Conservation (phyloP, 768 basidiomycete genomes). For the Guyanaporus albipodus region DNA sequence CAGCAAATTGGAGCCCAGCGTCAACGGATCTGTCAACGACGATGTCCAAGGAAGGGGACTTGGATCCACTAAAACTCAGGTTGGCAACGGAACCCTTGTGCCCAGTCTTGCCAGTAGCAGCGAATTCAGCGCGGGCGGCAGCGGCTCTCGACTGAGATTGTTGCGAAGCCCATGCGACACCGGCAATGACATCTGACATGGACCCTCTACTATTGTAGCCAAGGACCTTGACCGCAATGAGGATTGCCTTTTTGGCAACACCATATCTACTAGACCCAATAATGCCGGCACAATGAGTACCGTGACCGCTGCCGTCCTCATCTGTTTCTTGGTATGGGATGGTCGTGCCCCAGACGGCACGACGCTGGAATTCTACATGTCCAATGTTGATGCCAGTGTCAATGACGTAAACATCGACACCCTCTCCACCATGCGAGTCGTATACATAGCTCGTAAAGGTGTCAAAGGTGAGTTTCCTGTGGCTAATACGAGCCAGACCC, state of each 20-base stretch:
- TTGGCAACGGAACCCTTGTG: conserved; percentile 96
- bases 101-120: conserved; percentile 67
- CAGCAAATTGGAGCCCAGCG: conserved; percentile 89
- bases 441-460: conserved; percentile 86
- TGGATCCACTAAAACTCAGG: conserved; percentile 97
- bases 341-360: conserved; percentile 92
- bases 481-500: conserved; percentile 96
- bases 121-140: conserved; percentile 62
- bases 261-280: conserved; percentile 93
- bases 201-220: conserved; percentile 92
- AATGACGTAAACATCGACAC: conserved; percentile 88
- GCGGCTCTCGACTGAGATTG: conserved; percentile 49
- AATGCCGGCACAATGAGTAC: conserved; percentile 92
- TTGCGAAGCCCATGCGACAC: conserved; percentile 76
- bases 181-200: conserved; percentile 91
- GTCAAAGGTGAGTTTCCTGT: conserved; percentile 73
- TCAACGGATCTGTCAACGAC: conserved; percentile 84
- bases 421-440: conserved; percentile 70
- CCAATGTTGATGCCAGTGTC: conserved; percentile 87
- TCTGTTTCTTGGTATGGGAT: conserved; percentile 81
- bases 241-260: conserved; percentile 89
- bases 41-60: conserved; percentile 77
- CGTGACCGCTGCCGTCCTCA: conserved; percentile 93
- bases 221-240: conserved; percentile 89
- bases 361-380: conserved; percentile 86